These are phyloP conservation scores for Coelastrella sp. DNA, from an alignment of 139 green algal genomes.

Conservation along the genomic window DNA sequence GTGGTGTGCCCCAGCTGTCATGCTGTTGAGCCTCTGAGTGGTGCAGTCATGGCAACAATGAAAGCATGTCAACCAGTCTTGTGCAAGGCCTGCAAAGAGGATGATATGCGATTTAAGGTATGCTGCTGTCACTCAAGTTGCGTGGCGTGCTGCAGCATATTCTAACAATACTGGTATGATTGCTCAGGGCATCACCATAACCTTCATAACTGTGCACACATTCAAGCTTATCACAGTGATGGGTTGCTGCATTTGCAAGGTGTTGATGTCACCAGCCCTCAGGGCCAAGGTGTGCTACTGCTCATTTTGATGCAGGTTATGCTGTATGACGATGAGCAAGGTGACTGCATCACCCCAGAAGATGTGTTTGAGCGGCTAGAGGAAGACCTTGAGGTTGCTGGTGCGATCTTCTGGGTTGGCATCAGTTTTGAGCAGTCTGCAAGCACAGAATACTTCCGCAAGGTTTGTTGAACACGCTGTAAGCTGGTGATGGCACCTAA, in stretches of 20 bases:
- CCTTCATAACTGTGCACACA: neutral
- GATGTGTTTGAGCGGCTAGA: conserved; percentile 89
- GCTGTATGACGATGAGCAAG: conserved; percentile 93
- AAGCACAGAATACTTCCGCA: conserved; percentile 88
- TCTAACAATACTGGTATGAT: too few relatives aligned
- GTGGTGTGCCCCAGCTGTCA: conserved; percentile 72
- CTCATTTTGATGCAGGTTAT: too few relatives aligned
- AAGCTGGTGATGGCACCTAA: too few relatives aligned
- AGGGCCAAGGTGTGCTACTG: too few relatives aligned
- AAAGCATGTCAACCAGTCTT: conserved; percentile 51
- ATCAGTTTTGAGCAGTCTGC: conserved; percentile 95
- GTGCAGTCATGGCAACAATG: conserved; percentile 59
- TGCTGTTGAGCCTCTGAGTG: conserved; percentile 59
- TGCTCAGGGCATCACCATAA: too few relatives aligned
- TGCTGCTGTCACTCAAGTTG: neutral
- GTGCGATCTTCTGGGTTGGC: conserved; percentile 86
- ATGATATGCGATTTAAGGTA: conserved; percentile 73
- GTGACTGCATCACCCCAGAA: conserved; percentile 86
- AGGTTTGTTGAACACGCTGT: conserved; percentile 51
- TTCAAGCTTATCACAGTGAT: neutral
- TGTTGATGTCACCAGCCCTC: too few relatives aligned
- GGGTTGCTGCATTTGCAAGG: too few relatives aligned
- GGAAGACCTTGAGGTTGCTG: conserved; percentile 79
- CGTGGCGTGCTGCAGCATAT: too few relatives aligned
- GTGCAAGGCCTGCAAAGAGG: conserved; percentile 56